Conservation (phyloP, 2,329 filamentous ascomycete species). For the Tothia fuscella region DNA sequence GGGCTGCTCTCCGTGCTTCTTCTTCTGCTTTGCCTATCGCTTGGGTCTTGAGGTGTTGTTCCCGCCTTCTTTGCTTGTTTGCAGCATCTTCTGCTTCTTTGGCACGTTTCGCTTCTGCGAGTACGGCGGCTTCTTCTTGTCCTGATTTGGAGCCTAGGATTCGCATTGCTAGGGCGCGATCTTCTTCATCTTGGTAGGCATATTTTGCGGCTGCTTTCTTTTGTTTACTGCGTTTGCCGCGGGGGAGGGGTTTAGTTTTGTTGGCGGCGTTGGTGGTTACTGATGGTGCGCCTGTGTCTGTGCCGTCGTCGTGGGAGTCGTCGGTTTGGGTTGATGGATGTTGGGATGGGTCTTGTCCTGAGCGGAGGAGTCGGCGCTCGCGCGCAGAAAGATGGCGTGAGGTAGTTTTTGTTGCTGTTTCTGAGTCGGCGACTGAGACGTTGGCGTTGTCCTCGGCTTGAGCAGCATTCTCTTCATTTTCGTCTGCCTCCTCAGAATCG, state of each 20-base stretch:
- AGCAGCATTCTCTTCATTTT: not conserved
- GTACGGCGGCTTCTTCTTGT: constrained; percentile 54
- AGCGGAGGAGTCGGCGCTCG: constrained; percentile 26
- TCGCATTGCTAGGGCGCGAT: constrained; percentile 68
- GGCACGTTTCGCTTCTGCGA: constrained; percentile 46
- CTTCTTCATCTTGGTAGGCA: constrained; percentile 87
- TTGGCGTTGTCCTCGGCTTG: constrained; percentile 12
- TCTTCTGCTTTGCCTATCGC: constrained; percentile 67
- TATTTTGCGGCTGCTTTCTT: constrained; percentile 88
- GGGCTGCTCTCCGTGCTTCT: constrained; percentile 40
- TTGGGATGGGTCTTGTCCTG: constrained; percentile 15
- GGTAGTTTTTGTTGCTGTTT: constrained; percentile 16
- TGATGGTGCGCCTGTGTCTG: constrained; percentile 14
- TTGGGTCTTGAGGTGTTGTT: constrained; percentile 69
- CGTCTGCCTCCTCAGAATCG: constrained; percentile 16
- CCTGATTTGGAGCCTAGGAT: constrained; percentile 70
- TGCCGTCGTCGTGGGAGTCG: constrained; percentile 24
- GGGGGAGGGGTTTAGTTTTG: constrained; percentile 27
- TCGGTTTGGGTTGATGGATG: not conserved
- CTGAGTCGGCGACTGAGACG: constrained; percentile 17
- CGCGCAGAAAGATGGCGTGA: constrained; percentile 27
- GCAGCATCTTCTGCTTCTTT: constrained; percentile 60
- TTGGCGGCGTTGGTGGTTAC: too few relatives aligned
- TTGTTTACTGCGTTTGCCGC: constrained; percentile 69
- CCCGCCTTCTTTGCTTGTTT: constrained; percentile 60